Conservation (phyloP, 768 basidiomycete species). For the Termitomyces sp. region DNA sequence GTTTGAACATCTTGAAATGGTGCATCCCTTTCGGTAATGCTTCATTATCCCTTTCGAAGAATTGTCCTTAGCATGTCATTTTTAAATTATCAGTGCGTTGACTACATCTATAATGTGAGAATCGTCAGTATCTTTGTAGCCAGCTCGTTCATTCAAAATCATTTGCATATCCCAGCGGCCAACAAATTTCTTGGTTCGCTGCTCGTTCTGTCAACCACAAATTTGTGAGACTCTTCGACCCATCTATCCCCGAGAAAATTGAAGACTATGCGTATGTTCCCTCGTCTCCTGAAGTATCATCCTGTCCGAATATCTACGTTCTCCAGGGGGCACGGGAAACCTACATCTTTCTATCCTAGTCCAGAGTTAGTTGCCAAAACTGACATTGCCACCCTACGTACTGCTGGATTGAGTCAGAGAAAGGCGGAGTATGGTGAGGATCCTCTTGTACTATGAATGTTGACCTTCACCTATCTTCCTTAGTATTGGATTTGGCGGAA, state of each 20-base stretch:
- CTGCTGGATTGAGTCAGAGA: conserved; percentile 74
- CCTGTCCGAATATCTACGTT: not conserved
- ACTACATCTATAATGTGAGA: conserved; percentile 67
- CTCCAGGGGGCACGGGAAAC: conserved; percentile 15
- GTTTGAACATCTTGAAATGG: conserved; percentile 62
- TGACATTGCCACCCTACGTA: conserved; percentile 52
- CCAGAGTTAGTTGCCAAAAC: conserved; percentile 61
- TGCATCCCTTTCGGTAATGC: conserved; percentile 78
- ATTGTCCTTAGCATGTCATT: not conserved
- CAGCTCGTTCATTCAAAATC: not conserved
- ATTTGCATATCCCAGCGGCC: conserved; percentile 36
- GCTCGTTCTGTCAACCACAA: conserved; percentile 78
- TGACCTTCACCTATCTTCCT: not conserved
- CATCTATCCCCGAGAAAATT: conserved; percentile 63
- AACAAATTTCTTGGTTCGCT: conserved; percentile 85
- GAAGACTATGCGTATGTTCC: conserved; percentile 38
- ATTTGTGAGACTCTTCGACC: conserved; percentile 73
- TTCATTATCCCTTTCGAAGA: not conserved
- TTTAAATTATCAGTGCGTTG: conserved; percentile 45
- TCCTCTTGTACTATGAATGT: not conserved
- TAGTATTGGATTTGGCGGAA: conserved; percentile 74
- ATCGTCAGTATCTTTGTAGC: not conserved
- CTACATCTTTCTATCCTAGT: conserved; percentile 57
- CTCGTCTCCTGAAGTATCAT: conserved; percentile 3
- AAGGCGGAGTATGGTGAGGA: conserved; percentile 84